Percentiles rank a stretch among this genome's conserved stretches.
phyloP scores from a whole-genome alignment of 352 stramenopile species.

The Phytophthora hibernalis region DNA sequence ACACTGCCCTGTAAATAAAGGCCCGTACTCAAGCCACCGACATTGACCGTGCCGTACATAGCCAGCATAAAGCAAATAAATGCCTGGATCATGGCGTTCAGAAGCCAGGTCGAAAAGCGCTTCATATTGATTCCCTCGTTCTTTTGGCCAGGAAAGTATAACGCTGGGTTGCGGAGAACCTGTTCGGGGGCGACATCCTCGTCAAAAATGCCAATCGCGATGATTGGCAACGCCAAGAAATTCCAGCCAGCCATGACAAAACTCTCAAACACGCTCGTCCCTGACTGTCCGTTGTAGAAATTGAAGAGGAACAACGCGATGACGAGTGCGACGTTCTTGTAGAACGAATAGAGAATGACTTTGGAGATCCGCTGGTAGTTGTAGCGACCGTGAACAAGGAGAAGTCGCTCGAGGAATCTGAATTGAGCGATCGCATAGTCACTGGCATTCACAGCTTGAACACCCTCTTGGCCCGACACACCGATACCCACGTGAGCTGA shows the following conservation, averaged over 20 bases:
- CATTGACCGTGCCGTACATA: conserved; percentile 47
- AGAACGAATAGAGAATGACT: conserved; percentile 91
- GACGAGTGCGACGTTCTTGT: conserved; percentile 82
- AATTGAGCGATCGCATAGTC: conserved; percentile 95
- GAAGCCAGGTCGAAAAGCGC: conserved; percentile 66
- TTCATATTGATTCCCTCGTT: conserved; percentile 76
- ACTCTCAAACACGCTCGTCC: conserved; percentile 85
- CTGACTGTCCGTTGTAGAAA: conserved; percentile 85
- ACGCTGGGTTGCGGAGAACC: conserved; percentile 60
- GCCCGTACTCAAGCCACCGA: conserved; percentile 42
- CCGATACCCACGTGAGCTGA: conserved; percentile 94
- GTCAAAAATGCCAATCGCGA: conserved; percentile 84
- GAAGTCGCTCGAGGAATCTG: conserved; percentile 92
- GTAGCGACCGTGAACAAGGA: conserved; percentile 97
- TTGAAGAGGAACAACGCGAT: conserved; percentile 82
- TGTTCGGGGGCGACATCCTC: conserved; percentile 74
- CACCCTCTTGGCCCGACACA: conserved; percentile 91
- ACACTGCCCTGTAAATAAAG: conserved; percentile 73
- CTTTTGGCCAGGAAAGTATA: conserved; percentile 68
- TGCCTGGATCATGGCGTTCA: conserved; percentile 72
- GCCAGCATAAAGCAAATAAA: conserved; percentile 71
- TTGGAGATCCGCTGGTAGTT: conserved; percentile 97
- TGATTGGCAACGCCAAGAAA: conserved; percentile 90
- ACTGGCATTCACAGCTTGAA: conserved; percentile 92
- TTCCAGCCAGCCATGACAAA: conserved; percentile 86